Conservation (phyloP, 495 filamentous ascomycete genomes). For the Trichoderma gamsii region DNA sequence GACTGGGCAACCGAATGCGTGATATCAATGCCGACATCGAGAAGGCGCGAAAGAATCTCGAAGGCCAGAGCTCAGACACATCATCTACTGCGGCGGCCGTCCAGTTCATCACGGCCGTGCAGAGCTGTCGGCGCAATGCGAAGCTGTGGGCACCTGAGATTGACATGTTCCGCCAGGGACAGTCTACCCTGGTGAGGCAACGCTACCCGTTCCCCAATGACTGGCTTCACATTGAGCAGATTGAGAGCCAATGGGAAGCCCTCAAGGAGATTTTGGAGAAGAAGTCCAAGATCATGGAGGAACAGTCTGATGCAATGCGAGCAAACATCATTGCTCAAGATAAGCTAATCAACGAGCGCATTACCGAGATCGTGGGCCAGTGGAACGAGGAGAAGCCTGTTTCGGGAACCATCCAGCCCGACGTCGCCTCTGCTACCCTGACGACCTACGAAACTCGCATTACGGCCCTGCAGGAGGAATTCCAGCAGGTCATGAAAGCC, state of each 20-base stretch:
- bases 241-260: constrained; percentile 87
- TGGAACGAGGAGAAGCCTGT: constrained; percentile 98
- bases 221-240: constrained; percentile 90
- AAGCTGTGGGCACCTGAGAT: constrained; percentile 92
- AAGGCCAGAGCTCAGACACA: constrained; percentile 82
- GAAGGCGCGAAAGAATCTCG: constrained; percentile 78
- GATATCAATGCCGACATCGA: constrained; percentile 86
- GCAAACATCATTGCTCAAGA: constrained; percentile 97
- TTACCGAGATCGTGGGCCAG: constrained; percentile 68
- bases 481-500: constrained; percentile 88
- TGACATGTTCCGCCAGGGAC: constrained; percentile 88
- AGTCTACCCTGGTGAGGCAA: constrained; percentile 81
- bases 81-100: constrained; percentile 94
- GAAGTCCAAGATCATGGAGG: constrained; percentile 88
- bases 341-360: constrained; percentile 79
- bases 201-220: constrained; percentile 87
- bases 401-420: constrained; percentile 83
- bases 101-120: constrained; percentile 95
- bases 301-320: constrained; percentile 88
- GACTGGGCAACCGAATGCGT: constrained; percentile 82
- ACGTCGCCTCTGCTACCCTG: constrained; percentile 74
- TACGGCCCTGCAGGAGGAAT: constrained; percentile 74
- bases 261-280: constrained; percentile 81
- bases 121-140: constrained; percentile 88
- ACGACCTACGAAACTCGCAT: constrained; percentile 74